Base-by-base conservation (phyloP, 1,284 basidiomycete species). In the Ceratobasidium sp. region DNA sequence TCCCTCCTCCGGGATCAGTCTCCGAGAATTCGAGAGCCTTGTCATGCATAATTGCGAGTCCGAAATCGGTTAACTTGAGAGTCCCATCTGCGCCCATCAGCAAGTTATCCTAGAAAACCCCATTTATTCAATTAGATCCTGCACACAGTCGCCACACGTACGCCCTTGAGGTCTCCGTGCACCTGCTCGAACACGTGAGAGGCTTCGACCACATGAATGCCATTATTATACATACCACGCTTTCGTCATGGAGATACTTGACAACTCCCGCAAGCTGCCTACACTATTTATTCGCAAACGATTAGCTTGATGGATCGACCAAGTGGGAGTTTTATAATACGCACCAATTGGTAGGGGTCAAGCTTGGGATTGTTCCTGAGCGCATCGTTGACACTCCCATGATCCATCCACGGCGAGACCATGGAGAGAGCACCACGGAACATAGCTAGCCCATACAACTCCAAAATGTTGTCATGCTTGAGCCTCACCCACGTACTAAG, bases 371-470 rank as follows among this genome's bases (percentile, higher is more conserved):
- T 9, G 4, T 31, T 16, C 4, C n/a, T 46, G 13, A 64, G 2
- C 13, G 48, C 22, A 1, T 24, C 5, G n/a, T 19, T 49, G 19
- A 64, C 46, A 14, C 24, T 49, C 5, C 62, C 62, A 31, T 31
- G 8, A 14, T 16, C 24, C 62, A 64, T 64, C 62, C 62, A 64
- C 14, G 62, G 62, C 24, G 62, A 64, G 4, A 64, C 62, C 62
- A 64, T 64, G 1, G 62, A 24, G 5, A 64, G 11, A 8, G 7
- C 13, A 22, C 39, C 29, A 14, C 31, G 41, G 11, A 64, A 64
- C 5, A 64, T 2, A 6, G 62, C 62, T 19, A 64, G 24, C 7
- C 62, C 62, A 4, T 3, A 34, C 14, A 64, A 13, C 29, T 46
- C 41, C 11, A 64, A 27, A 2, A 64, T 24, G 24, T 64, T 64